A percentile compares a stretch with the other conserved stretches of the same genome.
phyloP scores from a whole-genome alignment of 345 rosid genomes.

The Salix suchowensis region DNA sequence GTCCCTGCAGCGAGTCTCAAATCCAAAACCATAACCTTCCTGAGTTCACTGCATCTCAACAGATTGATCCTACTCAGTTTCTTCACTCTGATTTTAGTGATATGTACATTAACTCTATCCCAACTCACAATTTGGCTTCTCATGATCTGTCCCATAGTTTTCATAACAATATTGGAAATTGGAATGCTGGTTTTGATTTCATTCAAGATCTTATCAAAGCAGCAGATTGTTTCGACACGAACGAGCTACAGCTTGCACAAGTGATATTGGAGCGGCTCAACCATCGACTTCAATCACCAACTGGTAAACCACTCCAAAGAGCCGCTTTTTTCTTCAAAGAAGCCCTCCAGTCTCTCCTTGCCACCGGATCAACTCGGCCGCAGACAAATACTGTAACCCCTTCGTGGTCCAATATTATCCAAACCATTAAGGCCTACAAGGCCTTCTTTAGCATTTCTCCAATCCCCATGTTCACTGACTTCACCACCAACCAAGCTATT shows the following conservation, averaged over 20 bases:
- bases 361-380: constrained; percentile 37
- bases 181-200: constrained; percentile 36
- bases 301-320: constrained; percentile 72
- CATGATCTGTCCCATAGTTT: constrained; percentile 27
- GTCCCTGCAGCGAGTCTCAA: constrained; percentile 2
- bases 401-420: constrained; percentile 68
- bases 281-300: constrained; percentile 51
- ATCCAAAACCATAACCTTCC: constrained; percentile 22
- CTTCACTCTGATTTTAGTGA: constrained; percentile 49
- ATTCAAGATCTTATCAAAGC: constrained; percentile 77
- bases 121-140: constrained; percentile 12
- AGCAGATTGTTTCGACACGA: constrained; percentile 75
- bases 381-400: constrained; percentile 28
- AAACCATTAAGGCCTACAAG: constrained; percentile 62
- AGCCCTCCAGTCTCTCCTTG: constrained; percentile 59
- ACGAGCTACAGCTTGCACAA: constrained; percentile 68
- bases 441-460: constrained; percentile 75
- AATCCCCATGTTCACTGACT: constrained; percentile 82
- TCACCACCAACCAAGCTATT: constrained; percentile 81
- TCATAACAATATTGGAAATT: constrained; percentile 11
- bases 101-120: constrained; percentile 30
- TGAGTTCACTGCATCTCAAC: constrained; percentile 17
- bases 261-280: constrained; percentile 75
- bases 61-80: constrained; percentile 16
- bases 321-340: constrained; percentile 91